A percentile compares a stretch with the other conserved stretches of the same genome.
phyloP scores from a whole-genome alignment of 2,329 filamentous ascomycete species.

The Fusarium robinianum region DNA sequence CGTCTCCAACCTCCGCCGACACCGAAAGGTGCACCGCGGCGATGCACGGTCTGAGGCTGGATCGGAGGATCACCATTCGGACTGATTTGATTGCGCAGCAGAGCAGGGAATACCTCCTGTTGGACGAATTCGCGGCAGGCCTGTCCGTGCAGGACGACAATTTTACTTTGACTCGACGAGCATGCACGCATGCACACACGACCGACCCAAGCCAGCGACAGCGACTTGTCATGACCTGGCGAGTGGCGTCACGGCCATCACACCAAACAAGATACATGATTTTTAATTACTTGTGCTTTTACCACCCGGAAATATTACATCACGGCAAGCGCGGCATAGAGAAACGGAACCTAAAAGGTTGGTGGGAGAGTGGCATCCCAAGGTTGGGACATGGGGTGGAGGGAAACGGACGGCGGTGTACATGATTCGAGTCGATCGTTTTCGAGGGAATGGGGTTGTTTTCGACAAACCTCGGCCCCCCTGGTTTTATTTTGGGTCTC shows the following conservation, averaged over 20 bases:
- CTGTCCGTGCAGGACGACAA: not conserved
- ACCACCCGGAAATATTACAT: slow-evolving; percentile 33
- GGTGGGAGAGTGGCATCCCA: slow-evolving; percentile 26
- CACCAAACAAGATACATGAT: slow-evolving; percentile 13
- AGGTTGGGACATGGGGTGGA: slow-evolving; percentile 19
- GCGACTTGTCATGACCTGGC: slow-evolving; percentile 5
- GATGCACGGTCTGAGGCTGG: slow-evolving; percentile 67
- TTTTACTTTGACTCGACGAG: slow-evolving; percentile 14
- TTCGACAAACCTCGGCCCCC: slow-evolving; percentile 17
- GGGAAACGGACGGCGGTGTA: slow-evolving; percentile 36
- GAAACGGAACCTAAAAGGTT: slow-evolving; percentile 35
- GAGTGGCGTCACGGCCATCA: slow-evolving; percentile 9
- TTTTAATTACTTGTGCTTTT: slow-evolving; percentile 28
- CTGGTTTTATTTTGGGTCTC: slow-evolving; percentile 27
- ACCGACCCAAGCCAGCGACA: slow-evolving; percentile 3
- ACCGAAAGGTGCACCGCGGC: slow-evolving; percentile 89
- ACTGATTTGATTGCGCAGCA: slow-evolving; percentile 46
- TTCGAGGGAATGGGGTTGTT: slow-evolving; percentile 29
- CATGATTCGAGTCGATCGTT: slow-evolving; percentile 40
- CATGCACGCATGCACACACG: slow-evolving; percentile 13
- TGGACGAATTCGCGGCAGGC: no score
- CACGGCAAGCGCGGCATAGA: slow-evolving; percentile 37
- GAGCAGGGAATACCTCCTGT: no score
- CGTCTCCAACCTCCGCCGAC: slow-evolving; percentile 90
- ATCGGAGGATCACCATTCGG: slow-evolving; percentile 66